Conservation (phyloP, 306 rosid species). For the Acacia acuminata region DNA sequence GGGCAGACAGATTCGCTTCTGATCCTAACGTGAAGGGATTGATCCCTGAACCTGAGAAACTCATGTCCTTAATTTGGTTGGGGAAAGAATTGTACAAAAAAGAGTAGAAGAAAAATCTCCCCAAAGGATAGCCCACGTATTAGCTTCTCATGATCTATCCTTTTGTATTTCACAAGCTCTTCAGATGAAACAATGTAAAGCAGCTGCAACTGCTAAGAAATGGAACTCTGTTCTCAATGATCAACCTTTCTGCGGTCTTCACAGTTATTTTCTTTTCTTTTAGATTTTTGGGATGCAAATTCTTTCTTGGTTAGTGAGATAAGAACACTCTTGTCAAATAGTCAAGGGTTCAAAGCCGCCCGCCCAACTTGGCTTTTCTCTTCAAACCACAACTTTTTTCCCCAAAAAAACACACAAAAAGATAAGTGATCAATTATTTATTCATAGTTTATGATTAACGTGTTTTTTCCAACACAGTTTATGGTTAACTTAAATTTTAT, state of each 20-base stretch:
- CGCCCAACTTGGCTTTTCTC: background rate
- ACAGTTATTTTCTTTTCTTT: background rate
- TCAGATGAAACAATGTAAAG: background rate
- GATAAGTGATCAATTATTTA: too few species aligned
- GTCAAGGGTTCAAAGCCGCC: background rate
- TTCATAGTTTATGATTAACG: too few species aligned
- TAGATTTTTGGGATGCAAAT: background rate
- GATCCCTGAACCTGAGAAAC: conserved; percentile 47
- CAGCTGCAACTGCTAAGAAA: conserved; percentile 6
- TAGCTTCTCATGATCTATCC: too few species aligned
- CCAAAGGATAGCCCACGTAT: too few species aligned
- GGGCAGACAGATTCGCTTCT: conserved; percentile 51
- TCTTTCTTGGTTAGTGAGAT: too few species aligned
- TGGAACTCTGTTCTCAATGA: background rate
- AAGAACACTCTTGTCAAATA: too few species aligned
- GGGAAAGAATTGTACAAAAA: background rate
- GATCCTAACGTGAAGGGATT: conserved; percentile 54
- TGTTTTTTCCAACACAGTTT: too few species aligned
- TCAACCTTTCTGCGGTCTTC: background rate
- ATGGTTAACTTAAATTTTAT: too few species aligned
- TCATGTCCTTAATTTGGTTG: conserved; percentile 21
- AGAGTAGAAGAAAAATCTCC: background rate
- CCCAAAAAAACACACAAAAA: too few species aligned
- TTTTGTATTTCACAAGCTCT: background rate
- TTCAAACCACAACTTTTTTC: too few species aligned